Base-by-base conservation (phyloP, 2,329 filamentous ascomycete species). In the Botryosphaeria agaves region DNA sequence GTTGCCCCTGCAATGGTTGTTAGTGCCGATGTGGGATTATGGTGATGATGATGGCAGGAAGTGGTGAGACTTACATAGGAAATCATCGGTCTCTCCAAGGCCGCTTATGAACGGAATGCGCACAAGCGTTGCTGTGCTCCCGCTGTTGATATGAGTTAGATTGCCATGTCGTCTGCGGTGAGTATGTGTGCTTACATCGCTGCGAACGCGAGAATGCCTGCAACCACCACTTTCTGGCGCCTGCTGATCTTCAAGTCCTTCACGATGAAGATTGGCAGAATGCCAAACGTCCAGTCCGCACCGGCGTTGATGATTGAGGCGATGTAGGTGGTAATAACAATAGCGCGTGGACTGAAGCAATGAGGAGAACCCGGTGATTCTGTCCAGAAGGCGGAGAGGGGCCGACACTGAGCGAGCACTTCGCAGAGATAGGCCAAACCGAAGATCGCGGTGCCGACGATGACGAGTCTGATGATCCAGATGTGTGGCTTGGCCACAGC, bases 361-460 rank as follows among this genome's bases (percentile, higher is more conserved):
- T 49, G 52, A 12, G 48, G 51, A 7, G 53, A 42, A 3, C 44
- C 41, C 0, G 46, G 55, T 30, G 53, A 43, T 8, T 54, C 40
- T 17, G 52, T 49, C 67, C 66, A 71, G 42, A 67, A 70, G 29
- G 55, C 56, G 3, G 48, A 47, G 7, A 66, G 54, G 29, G 66
- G 65, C n/a, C 45, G 47, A 41, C 66, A 71, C 45, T 70, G 64
- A 28, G 69, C 56, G 9, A 61, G 49, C 18, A 65, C 48, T 28
- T 69, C 44, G 37, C 68, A 61, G 40, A 63, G 58, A 37, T 65
- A 68, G 7, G 57, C 46, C 2, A 57, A 38, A 3, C 64, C 59
- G 28, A 64, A 54, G 4, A 60, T 27, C 2, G 55, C 46, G 2
- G 62, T 58, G 7, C 58, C 45, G n/a, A 41, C 40, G 39, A 69